Evolutionary conservation across 345 rosid genomes (phyloP), one percentile per base, ranked within the genome.

Genomic region (Leavenworthia alabamica): DNA sequence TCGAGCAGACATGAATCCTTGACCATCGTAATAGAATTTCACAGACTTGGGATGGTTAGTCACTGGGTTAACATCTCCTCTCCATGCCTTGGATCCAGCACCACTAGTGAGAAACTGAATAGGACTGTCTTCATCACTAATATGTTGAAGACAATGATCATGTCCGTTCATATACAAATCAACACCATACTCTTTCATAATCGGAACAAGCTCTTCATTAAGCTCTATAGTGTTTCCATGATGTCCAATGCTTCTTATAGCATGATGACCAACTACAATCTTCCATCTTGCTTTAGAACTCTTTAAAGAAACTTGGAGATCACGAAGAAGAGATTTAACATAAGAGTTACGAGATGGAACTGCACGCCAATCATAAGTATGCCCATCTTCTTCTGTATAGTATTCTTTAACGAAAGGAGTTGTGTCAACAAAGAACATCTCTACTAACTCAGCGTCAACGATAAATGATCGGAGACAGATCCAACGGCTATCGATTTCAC

Each of bases 1-100:
- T 5, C 75, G 43, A 61, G 78, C 83, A 4, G 86, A 79, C 81
- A 82, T 73, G 73, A 85, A 82, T 1, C 91, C 81, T 57, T 82
- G 91, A 31, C 88, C 86, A 40, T 82, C 83, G 4, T 85, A 79
- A 56, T 77, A 82, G 29, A 82, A 82, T 12, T 52, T 82, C 4
- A 80, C 41, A 3, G 75, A 67, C 41, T 63, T 64, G 44, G 66
- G 72, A 40, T 77, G 65, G 60, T 66, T 70, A 22, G 81, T 79
- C 3, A 16, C 8, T 0, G 64, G 73, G 48, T 74, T 66, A 31
- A 78, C 7, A 52, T 75, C 84, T 15, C 88, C 85, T 54, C 88
- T 79, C 85, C 92, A 85, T 1, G 92, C 86, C 51, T 78, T 81
- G 1, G 92, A 85, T 5, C 88, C 86, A 50, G 92, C 92, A n/a